Conservation (phyloP, 768 basidiomycete species). For the Crepidotus variabilis region DNA sequence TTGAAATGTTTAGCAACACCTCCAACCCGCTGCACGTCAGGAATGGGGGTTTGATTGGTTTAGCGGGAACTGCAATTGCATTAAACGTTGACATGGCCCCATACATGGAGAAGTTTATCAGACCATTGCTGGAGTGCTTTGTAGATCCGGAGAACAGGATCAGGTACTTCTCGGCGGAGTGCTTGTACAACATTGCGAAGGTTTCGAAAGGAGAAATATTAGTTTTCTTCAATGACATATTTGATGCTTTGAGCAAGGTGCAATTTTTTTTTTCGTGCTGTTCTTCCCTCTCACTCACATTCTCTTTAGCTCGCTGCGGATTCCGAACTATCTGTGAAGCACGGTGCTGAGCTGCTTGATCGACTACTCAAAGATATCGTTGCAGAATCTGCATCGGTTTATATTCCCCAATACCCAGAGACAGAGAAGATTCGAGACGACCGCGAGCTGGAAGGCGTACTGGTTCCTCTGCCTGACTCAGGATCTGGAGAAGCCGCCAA, state of each 20-base stretch:
- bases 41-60: constrained; percentile 93
- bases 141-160: constrained; percentile 93
- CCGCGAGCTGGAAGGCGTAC: constrained; percentile 53
- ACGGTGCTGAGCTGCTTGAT: constrained; percentile 95
- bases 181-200: constrained; percentile 96
- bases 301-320: constrained; percentile 83
- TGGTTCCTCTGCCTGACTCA: constrained; percentile 63
- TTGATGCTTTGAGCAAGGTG: constrained; percentile 96
- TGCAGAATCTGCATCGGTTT: constrained; percentile 92
- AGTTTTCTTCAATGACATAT: constrained; percentile 97
- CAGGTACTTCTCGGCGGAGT: constrained; percentile 96
- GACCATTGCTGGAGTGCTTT: constrained; percentile 87
- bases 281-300: constrained; percentile 4
- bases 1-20: constrained; percentile 86
- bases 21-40: constrained; percentile 84
- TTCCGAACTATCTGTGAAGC: constrained; percentile 94
- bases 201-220: constrained; percentile 96
- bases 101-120: constrained; percentile 91
- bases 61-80: constrained; percentile 96
- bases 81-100: constrained; percentile 90
- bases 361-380: constrained; percentile 98
- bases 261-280: constrained; percentile 15
- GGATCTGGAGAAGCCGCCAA: constrained; percentile 39
- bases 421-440: constrained; percentile 66
- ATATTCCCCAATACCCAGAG: constrained; percentile 85